Conservation (phyloP, 2,329 filamentous ascomycete genomes). For the Alternaria ethzedia region DNA sequence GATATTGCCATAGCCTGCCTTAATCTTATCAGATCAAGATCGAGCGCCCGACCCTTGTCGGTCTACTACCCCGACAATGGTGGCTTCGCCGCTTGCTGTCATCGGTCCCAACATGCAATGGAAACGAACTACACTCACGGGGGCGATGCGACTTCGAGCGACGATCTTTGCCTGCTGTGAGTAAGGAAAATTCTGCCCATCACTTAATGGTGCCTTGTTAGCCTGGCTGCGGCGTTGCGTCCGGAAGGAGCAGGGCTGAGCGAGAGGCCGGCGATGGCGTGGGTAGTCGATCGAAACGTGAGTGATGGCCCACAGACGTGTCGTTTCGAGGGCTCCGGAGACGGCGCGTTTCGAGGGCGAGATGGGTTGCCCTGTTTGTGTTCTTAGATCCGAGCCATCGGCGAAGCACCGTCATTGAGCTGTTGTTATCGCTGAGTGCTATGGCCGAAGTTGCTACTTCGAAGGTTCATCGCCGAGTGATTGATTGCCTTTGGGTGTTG, state of each 20-base stretch:
- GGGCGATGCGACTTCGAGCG: background rate
- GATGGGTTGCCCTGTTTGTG: background rate
- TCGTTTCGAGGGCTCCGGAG: constrained; percentile 9
- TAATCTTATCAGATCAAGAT: constrained; percentile 41
- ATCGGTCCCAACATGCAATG: constrained; percentile 10
- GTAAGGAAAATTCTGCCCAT: constrained; percentile 17
- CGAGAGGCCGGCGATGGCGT: constrained; percentile 16
- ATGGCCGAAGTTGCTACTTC: constrained; percentile 17
- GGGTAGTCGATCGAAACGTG: constrained; percentile 3
- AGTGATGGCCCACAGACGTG: constrained; percentile 1
- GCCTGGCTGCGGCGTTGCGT: constrained; percentile 19
- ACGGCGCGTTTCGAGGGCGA: constrained; percentile 10
- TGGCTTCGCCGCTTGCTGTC: constrained; percentile 19
- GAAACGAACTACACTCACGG: constrained; percentile 6
- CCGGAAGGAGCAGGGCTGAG: constrained; percentile 22
- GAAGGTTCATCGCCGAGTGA: constrained; percentile 13
- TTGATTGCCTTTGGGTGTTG: constrained; percentile 25
- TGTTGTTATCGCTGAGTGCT: constrained; percentile 9
- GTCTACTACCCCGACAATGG: constrained; percentile 1
- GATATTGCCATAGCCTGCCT: too few relatives aligned
- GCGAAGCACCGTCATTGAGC: constrained; percentile 24
- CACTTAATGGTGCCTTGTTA: constrained; percentile 5
- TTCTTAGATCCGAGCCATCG: constrained; percentile 46
- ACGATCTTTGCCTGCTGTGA: constrained; percentile 19
- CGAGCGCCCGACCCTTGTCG: constrained; percentile 9